Conservation (phyloP, 208 protist species). For the Entamoeba moshkovskii region DNA sequence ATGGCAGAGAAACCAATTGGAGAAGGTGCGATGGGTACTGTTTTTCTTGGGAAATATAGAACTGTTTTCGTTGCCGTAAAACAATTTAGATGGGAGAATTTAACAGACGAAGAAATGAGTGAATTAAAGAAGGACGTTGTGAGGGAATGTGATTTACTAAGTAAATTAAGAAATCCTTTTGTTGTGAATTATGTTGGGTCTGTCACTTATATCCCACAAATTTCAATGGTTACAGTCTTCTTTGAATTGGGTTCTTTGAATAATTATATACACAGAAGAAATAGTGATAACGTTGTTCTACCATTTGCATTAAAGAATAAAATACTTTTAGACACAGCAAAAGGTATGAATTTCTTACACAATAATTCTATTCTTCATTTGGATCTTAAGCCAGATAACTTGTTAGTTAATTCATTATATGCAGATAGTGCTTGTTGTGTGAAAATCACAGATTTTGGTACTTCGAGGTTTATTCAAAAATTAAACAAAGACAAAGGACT, state of each 20-base stretch:
- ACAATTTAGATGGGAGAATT: not conserved
- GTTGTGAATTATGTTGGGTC: not conserved
- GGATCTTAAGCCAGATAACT: not conserved
- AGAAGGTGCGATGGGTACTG: not conserved
- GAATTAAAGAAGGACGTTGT: not conserved
- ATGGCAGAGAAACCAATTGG: not conserved
- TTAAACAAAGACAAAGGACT: not conserved
- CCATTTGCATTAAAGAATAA: not conserved
- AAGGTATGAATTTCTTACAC: not conserved
- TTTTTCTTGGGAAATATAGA: not conserved
- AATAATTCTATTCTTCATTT: not conserved
- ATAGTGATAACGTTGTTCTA: not conserved
- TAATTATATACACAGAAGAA: not conserved
- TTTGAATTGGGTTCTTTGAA: not conserved
- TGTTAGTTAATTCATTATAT: conserved; percentile 3
- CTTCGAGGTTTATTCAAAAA: not conserved
- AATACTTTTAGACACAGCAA: not conserved
- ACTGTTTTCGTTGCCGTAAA: not conserved
- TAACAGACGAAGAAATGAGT: not conserved
- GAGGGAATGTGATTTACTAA: not conserved
- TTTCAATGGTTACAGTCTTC: not conserved
- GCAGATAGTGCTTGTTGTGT: not conserved
- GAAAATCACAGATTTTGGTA: conserved; percentile 5
- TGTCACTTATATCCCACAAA: not conserved
- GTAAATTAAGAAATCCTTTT: not conserved